A percentile compares a stretch with the other conserved stretches of the same genome.
These are phyloP conservation scores for Azolla pinnata DNA, from an alignment of 75 land plant species.

Conservation along the genomic window DNA sequence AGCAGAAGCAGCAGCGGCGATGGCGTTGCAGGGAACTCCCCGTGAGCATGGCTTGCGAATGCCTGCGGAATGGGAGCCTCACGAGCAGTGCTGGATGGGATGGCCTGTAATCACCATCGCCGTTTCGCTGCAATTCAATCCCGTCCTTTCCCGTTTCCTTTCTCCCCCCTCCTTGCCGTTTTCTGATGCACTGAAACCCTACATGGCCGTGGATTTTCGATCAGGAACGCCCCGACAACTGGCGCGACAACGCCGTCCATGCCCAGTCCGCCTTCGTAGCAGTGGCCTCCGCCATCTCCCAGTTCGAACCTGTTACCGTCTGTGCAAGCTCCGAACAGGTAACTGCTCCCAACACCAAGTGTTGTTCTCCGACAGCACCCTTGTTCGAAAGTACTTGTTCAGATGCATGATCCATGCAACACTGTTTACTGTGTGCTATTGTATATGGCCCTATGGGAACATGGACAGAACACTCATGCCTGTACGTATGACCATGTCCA, in stretches of 20 bases:
- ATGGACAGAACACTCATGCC: too few relatives aligned
- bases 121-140: too few relatives aligned
- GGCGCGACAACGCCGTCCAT: slow-evolving; percentile 62
- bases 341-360: too few relatives aligned
- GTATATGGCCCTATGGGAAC: too few relatives aligned
- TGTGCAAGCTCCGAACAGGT: slow-evolving; percentile 77
- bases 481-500: too few relatives aligned
- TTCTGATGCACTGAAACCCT: too few relatives aligned
- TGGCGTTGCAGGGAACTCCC: slow-evolving; percentile 42
- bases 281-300: slow-evolving; percentile 81
- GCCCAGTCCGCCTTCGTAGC: slow-evolving; percentile 58
- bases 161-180: background rate
- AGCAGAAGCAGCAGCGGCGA: too few relatives aligned
- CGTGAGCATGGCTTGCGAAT: slow-evolving; percentile 41
- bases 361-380: too few relatives aligned
- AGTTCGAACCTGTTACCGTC: slow-evolving; percentile 85
- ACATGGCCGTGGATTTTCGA: too few relatives aligned
- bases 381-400: too few relatives aligned
- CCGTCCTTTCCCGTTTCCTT: background rate
- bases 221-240: slow-evolving; percentile 91
- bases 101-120: slow-evolving; percentile 97
- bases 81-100: slow-evolving; percentile 77
- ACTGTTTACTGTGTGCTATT: background rate
- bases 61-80: slow-evolving; percentile 88
- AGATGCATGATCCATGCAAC: background rate